phyloP scores from a whole-genome alignment of 2,329 filamentous ascomycete species.

The Intubia oerlemansii region DNA sequence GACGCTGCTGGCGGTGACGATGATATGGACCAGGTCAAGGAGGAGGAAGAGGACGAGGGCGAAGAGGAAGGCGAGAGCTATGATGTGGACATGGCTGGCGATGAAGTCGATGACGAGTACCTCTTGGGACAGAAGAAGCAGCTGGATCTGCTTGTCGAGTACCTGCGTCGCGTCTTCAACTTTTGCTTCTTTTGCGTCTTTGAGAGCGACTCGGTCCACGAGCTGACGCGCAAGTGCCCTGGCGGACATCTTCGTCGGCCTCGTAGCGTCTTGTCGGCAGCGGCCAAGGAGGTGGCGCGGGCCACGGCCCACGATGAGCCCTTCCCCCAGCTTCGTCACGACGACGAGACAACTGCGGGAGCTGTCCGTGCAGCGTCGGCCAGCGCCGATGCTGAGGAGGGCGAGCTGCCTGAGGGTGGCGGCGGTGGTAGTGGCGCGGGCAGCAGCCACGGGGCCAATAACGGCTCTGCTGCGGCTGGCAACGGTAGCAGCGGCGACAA shows the following conservation, averaged over 20 bases:
- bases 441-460: too few species aligned
- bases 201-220: constrained; percentile 91
- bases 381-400: constrained; percentile 33
- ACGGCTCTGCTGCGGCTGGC: too few species aligned
- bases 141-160: constrained; percentile 86
- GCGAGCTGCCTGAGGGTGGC: constrained; percentile 36
- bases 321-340: constrained; percentile 67
- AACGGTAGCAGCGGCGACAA: constrained; percentile 28
- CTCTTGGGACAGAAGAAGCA: constrained; percentile 88
- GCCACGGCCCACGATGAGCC: constrained; percentile 67
- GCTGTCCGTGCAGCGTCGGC: constrained; percentile 29
- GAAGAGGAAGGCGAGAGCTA: constrained; percentile 49
- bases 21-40: constrained; percentile 44
- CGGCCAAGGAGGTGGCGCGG: constrained; percentile 65
- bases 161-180: constrained; percentile 87
- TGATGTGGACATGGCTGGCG: constrained; percentile 66
- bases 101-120: constrained; percentile 79
- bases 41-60: constrained; percentile 40
- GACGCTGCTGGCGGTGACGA: constrained; percentile 21
- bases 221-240: constrained; percentile 85
- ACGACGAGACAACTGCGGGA: constrained; percentile 10
- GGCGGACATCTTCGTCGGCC: constrained; percentile 92
- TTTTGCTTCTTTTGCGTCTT: constrained; percentile 99
- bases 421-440: constrained; percentile 28
- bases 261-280: constrained; percentile 59